These are phyloP conservation scores for Gyromitra esculenta DNA, from an alignment of 2,329 filamentous ascomycete species.

Conservation along the genomic window DNA sequence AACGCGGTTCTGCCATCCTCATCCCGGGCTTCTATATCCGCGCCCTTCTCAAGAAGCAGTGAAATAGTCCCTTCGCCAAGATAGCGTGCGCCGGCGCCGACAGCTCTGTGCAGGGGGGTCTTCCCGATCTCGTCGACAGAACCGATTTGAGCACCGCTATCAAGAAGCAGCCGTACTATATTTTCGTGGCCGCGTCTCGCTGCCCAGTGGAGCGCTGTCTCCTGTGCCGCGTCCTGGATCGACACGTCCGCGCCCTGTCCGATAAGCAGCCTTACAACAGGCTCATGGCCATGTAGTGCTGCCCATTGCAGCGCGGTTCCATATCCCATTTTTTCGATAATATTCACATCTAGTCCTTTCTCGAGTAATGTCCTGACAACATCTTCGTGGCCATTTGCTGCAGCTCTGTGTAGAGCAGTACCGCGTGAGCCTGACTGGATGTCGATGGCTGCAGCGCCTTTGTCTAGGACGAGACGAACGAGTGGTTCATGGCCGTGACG, in stretches of 20 bases:
- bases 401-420: conserved; percentile 31
- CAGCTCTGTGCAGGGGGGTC: conserved; percentile 18
- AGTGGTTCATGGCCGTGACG: conserved; percentile 33
- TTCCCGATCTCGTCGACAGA: conserved; percentile 13
- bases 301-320: conserved; percentile 29
- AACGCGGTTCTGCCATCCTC: conserved; percentile 12
- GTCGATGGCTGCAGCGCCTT: conserved; percentile 27
- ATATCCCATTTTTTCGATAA: conserved; percentile 26
- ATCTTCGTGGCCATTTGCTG: conserved; percentile 27
- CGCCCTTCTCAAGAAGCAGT: conserved; percentile 22
- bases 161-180: conserved; percentile 16
- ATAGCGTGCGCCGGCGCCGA: not conserved
- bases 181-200: conserved; percentile 22
- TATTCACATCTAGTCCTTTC: conserved; percentile 34
- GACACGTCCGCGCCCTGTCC: conserved; percentile 21
- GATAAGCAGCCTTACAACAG: conserved; percentile 22
- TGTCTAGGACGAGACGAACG: conserved; percentile 33
- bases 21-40: conserved; percentile 27
- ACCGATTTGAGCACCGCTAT: conserved; percentile 15
- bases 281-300: conserved; percentile 24
- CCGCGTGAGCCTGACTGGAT: conserved; percentile 20
- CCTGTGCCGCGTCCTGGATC: not conserved
- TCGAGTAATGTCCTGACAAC: conserved; percentile 31
- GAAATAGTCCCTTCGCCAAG: not conserved
- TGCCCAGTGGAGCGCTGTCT: conserved; percentile 32